phyloP scores from a whole-genome alignment of 2,329 filamentous ascomycete species.

The Ceratocystis huliohia region DNA sequence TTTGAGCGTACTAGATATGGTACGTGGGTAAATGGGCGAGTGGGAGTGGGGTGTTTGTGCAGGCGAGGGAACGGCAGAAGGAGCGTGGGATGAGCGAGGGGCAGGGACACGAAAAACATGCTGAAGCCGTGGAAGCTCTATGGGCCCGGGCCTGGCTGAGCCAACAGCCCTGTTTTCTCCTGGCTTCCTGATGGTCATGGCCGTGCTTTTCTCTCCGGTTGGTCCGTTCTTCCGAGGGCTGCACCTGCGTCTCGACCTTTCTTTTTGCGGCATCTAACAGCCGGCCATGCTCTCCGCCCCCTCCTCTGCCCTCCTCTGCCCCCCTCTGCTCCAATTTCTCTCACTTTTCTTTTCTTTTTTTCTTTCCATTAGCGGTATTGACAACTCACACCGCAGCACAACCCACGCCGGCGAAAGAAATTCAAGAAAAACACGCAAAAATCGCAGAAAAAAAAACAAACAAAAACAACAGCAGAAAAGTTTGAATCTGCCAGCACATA shows the following conservation, averaged over 20 bases:
- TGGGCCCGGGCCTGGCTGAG: background rate
- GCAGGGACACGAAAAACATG: background rate
- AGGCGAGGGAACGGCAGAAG: background rate
- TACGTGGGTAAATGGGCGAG: background rate
- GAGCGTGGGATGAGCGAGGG: background rate
- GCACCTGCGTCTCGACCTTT: too few species aligned
- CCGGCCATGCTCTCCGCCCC: background rate
- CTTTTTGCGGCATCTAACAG: too few species aligned
- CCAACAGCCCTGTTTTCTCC: background rate
- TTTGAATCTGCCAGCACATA: background rate
- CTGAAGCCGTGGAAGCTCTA: background rate
- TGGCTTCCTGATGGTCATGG: background rate
- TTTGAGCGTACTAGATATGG: too few species aligned
- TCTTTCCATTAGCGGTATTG: background rate
- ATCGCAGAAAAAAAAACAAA: background rate
- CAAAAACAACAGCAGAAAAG: constrained; percentile 2
- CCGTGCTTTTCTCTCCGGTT: too few species aligned
- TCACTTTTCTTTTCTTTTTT: background rate
- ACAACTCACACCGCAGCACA: background rate
- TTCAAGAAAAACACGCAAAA: background rate
- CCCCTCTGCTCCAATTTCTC: background rate
- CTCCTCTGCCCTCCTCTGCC: background rate
- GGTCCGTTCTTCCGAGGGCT: too few species aligned
- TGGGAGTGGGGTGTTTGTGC: background rate
- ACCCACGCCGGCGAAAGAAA: background rate